Evolutionary conservation across 768 basidiomycete genomes (phyloP).

Genomic region (Piloderma croceum): DNA sequence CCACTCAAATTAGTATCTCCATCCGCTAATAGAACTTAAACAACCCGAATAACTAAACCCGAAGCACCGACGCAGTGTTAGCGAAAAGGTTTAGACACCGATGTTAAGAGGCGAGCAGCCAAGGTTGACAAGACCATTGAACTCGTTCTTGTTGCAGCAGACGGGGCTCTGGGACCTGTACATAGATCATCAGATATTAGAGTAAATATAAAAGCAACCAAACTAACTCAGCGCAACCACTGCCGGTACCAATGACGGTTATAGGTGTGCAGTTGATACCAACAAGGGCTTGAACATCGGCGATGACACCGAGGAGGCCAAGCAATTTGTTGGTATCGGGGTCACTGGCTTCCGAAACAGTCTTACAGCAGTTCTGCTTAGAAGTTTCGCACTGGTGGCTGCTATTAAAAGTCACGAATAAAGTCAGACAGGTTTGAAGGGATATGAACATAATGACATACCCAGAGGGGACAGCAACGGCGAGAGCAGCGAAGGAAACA

Average conservation of each 20-base stretch:
- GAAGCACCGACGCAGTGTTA: too few relatives aligned
- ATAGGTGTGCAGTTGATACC: slow-evolving; percentile 36
- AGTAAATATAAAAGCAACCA: not conserved
- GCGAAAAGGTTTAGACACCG: not conserved
- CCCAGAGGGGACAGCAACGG: too few relatives aligned
- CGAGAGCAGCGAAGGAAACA: too few relatives aligned
- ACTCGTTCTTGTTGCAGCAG: slow-evolving; percentile 34
- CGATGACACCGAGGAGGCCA: too few relatives aligned
- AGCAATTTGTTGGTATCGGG: too few relatives aligned
- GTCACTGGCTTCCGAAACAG: too few relatives aligned
- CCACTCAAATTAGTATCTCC: too few relatives aligned
- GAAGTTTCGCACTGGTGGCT: not conserved
- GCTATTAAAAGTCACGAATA: not conserved
- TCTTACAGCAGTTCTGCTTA: too few relatives aligned
- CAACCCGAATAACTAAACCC: too few relatives aligned
- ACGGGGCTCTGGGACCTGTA: slow-evolving; percentile 32
- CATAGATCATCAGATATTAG: not conserved
- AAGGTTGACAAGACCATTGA: slow-evolving; percentile 31
- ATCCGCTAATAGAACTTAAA: too few relatives aligned
- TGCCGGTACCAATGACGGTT: slow-evolving; percentile 26
- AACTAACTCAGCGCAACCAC: not conserved
- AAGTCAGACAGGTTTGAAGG: slow-evolving; percentile 10
- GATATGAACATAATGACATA: too few relatives aligned
- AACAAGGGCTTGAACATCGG: too few relatives aligned
- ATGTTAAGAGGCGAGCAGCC: slow-evolving; percentile 36